These are phyloP conservation scores for Spirogloea muscicola DNA, from an alignment of 139 green algal species.

Conservation along the genomic window DNA sequence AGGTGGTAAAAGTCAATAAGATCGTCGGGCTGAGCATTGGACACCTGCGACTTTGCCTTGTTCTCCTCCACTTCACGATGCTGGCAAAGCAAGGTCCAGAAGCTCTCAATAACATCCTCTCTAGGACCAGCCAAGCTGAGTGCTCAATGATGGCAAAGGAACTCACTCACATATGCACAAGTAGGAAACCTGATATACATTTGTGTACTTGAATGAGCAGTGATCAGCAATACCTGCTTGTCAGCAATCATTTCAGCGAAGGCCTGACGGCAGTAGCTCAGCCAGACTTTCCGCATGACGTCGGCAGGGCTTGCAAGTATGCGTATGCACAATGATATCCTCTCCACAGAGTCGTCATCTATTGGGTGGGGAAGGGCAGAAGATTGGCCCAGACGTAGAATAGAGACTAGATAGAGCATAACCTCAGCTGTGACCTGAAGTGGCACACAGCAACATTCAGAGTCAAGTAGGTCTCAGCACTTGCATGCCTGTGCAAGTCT, in stretches of 20 bases:
- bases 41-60: constrained; percentile 50
- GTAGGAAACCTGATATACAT: too few relatives aligned
- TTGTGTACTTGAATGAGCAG: too few relatives aligned
- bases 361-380: constrained; percentile 50
- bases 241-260: constrained; percentile 76
- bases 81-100: too few relatives aligned
- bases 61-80: constrained; percentile 63
- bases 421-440: constrained; percentile 38
- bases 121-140: too few relatives aligned
- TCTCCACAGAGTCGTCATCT: constrained; percentile 78
- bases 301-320: constrained; percentile 59
- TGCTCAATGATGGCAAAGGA: too few relatives aligned
- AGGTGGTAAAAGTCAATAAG: constrained; percentile 82
- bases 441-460: too few relatives aligned
- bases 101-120: too few relatives aligned
- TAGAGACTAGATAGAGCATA: constrained; percentile 78
- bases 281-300: constrained; percentile 62
- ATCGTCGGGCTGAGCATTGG: constrained; percentile 70
- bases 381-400: constrained; percentile 78
- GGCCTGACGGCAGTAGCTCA: constrained; percentile 67
- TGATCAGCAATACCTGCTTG: too few relatives aligned
- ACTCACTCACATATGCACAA: too few relatives aligned
- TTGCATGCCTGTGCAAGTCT: too few relatives aligned
- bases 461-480: too few relatives aligned
- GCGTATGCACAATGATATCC: constrained; percentile 68